A percentile compares a stretch with the other conserved stretches of the same genome.
Conservation (phyloP, 371 early-diverging fungal genomes). For the Umbelopsis sp. region DNA sequence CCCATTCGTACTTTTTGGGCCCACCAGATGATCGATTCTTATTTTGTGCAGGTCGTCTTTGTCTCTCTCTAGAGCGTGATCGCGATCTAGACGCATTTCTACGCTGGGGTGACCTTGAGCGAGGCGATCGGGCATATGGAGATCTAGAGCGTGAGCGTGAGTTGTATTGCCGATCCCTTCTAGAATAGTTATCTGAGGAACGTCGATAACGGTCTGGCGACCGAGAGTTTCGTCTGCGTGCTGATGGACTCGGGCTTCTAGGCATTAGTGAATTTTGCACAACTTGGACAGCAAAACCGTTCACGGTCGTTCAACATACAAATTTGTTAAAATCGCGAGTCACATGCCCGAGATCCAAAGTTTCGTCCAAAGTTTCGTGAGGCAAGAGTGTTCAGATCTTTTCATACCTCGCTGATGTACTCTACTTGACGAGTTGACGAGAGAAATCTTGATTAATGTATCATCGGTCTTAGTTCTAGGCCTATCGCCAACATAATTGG, state of each 20-base stretch:
- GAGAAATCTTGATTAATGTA: too few relatives aligned
- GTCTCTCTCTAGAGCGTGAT: slow-evolving; percentile 22
- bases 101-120: slow-evolving; percentile 25
- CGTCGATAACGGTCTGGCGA: slow-evolving; percentile 4
- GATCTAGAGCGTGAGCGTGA: slow-evolving; percentile 28
- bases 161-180: slow-evolving; percentile 5
- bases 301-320: too few relatives aligned
- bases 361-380: neutral
- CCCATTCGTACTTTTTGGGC: slow-evolving; percentile 38
- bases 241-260: slow-evolving; percentile 1
- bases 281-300: too few relatives aligned
- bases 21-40: slow-evolving; percentile 26
- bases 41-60: slow-evolving; percentile 19
- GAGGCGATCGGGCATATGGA: slow-evolving; percentile 25
- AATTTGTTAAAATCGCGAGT: neutral
- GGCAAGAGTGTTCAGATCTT: neutral
- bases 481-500: too few relatives aligned
- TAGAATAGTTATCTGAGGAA: neutral
- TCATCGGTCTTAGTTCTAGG: too few relatives aligned
- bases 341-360: neutral
- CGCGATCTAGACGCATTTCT: slow-evolving; percentile 4
- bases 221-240: slow-evolving; percentile 23
- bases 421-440: too few relatives aligned
- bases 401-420: neutral
- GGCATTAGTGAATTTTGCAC: slow-evolving; percentile 24